Conservation (phyloP, 2,329 filamentous ascomycete species). For the Huntiella bhutanensis region DNA sequence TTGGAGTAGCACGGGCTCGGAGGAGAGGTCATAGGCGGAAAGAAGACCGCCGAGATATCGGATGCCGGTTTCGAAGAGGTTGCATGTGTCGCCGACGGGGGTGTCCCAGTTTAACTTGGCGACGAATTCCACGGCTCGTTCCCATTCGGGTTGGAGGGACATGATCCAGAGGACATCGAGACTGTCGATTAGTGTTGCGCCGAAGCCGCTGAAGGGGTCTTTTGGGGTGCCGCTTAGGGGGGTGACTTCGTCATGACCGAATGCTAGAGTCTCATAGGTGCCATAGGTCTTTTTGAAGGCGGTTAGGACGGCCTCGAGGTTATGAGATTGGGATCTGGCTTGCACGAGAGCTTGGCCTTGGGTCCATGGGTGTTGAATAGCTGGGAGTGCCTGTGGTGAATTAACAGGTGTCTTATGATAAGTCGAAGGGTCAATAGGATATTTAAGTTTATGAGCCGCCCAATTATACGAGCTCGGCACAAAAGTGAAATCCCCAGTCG, state of each 20-base stretch:
- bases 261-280: slow-evolving; percentile 43
- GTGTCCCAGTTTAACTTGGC: slow-evolving; percentile 41
- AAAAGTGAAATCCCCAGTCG: slow-evolving; percentile 1
- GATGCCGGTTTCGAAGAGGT: slow-evolving; percentile 54
- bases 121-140: slow-evolving; percentile 39
- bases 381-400: neutral
- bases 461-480: slow-evolving; percentile 13
- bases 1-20: slow-evolving; percentile 31
- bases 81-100: slow-evolving; percentile 29
- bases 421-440: slow-evolving; percentile 10
- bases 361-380: slow-evolving; percentile 6
- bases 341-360: slow-evolving; percentile 5
- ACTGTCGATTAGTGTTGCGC: slow-evolving; percentile 46
- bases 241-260: slow-evolving; percentile 43
- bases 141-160: slow-evolving; percentile 46
- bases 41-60: slow-evolving; percentile 51
- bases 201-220: slow-evolving; percentile 47
- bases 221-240: slow-evolving; percentile 33
- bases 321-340: slow-evolving; percentile 10
- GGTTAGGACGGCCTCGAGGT: slow-evolving; percentile 26
- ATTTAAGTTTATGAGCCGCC: slow-evolving; percentile 12
- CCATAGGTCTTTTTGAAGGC: slow-evolving; percentile 37
- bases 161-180: slow-evolving; percentile 59
- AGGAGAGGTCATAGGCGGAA: slow-evolving; percentile 50
- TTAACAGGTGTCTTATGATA: slow-evolving; percentile 4